Evolutionary conservation across 2,329 filamentous ascomycete genomes (phyloP).

Genomic region (Cadophora sp.): DNA sequence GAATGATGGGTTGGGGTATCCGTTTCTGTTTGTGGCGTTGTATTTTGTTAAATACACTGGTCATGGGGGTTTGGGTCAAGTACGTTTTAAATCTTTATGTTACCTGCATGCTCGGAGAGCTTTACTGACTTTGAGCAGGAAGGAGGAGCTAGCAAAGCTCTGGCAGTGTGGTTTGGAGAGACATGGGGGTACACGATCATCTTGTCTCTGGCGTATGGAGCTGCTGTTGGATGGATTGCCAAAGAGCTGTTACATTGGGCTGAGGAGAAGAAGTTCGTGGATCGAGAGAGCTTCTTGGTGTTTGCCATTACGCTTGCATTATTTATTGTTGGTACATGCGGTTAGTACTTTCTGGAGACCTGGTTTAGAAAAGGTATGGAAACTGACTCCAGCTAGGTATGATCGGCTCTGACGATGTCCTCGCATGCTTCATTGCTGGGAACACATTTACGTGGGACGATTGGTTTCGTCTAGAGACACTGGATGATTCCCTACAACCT

Average conservation of each 20-base stretch:
- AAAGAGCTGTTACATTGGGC: slow-evolving; percentile 80
- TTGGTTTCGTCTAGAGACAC: slow-evolving; percentile 89
- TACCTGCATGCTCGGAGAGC: background rate
- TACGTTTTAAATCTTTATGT: background rate
- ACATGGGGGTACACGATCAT: slow-evolving; percentile 86
- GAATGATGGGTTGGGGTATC: slow-evolving; percentile 86
- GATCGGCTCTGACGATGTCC: slow-evolving; percentile 62
- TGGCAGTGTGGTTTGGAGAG: slow-evolving; percentile 84
- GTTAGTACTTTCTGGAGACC: slow-evolving; percentile 85
- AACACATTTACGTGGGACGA: slow-evolving; percentile 93
- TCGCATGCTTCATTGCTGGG: slow-evolving; percentile 91
- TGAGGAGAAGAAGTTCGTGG: slow-evolving; percentile 74
- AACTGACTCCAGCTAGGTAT: background rate
- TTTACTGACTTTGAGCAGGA: slow-evolving; percentile 28
- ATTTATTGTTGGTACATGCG: slow-evolving; percentile 87
- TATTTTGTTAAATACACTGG: slow-evolving; percentile 82
- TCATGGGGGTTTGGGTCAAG: slow-evolving; percentile 57
- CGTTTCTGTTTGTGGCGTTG: slow-evolving; percentile 83
- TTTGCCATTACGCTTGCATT: slow-evolving; percentile 83
- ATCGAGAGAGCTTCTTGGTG: slow-evolving; percentile 45
- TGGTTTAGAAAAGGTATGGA: no score
- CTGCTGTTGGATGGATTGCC: slow-evolving; percentile 78
- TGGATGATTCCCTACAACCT: slow-evolving; percentile 91
- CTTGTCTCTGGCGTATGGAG: slow-evolving; percentile 79
- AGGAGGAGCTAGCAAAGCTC: slow-evolving; percentile 68